These are phyloP conservation scores for Zanthoxylum bungeanum DNA, from an alignment of 345 rosid species.

Conservation along the genomic window DNA sequence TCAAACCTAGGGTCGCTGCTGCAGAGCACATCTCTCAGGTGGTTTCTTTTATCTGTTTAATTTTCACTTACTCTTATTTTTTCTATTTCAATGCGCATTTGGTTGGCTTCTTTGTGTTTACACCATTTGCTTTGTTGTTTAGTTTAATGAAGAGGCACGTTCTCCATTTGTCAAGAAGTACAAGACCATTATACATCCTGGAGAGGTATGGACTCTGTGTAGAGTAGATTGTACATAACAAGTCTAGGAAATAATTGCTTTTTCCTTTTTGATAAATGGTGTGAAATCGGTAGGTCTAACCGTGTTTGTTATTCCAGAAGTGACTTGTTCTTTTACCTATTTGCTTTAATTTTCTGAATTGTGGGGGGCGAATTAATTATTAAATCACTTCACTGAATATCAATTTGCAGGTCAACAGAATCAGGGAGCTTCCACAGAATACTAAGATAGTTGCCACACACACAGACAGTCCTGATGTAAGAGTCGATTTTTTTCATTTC, in stretches of 20 bases:
- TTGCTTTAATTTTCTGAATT: slow-evolving; percentile 7
- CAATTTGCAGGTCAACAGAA: slow-evolving; percentile 86
- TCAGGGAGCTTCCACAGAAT: slow-evolving; percentile 94
- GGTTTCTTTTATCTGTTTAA: background rate
- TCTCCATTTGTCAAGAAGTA: slow-evolving; percentile 98
- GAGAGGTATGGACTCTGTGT: slow-evolving; percentile 59
- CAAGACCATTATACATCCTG: slow-evolving; percentile 99
- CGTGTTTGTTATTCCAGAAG: no score
- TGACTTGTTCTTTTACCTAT: background rate
- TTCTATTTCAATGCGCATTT: no score
- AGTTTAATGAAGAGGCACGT: slow-evolving; percentile 99
- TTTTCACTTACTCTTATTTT: background rate
- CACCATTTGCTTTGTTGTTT: slow-evolving; percentile 12
- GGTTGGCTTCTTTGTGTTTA: background rate
- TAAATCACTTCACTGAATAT: background rate
- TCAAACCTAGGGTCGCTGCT: slow-evolving; percentile 78
- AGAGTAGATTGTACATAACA: background rate
- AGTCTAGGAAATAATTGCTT: background rate
- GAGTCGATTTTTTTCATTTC: slow-evolving; percentile 11
- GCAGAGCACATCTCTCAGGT: slow-evolving; percentile 85
- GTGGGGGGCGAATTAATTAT: background rate
- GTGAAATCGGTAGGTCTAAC: background rate
- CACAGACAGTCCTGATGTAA: slow-evolving; percentile 98
- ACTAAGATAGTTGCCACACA: slow-evolving; percentile 96
- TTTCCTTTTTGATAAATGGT: background rate